Evolutionary conservation across 495 filamentous ascomycete species (phyloP), one percentile per base, ranked within the genome.

Genomic region (Polyplosphaeria fusca): DNA sequence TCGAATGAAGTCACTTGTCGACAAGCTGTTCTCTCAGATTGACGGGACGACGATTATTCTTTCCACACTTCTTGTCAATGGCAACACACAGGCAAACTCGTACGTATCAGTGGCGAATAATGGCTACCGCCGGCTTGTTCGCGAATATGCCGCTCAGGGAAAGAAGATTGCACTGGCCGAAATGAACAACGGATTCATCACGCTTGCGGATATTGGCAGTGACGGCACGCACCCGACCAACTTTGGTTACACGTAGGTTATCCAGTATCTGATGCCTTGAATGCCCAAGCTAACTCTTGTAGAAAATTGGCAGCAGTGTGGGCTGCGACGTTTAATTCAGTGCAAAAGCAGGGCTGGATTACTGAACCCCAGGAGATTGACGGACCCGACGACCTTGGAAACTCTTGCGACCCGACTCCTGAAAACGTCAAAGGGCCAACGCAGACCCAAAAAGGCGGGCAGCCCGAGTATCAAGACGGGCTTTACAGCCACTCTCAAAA

Each of bases 1-100:
- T 61, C 76, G 74, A 22, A 82, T 85, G 71, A 85, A 85, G 71
- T 82, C 84, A 18, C 73, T 80, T 30, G 85, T 85, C 79, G 73
- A 79, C 58, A 75, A 72, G 27, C 66, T 85, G n/a, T 73, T 74
- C 4, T 63, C 9, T 20, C 9, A 42, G 5, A 13, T 20, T 19
- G 39, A 12, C 9, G 39, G 39, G 5, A 20, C 19, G 9, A 42
- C 39, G 5, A 20, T 42, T 11, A 9, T 42, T 42, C 39, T 42
- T 9, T 12, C 39, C 5, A 42, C 39, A 5, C 39, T 42, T 20
- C 39, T 20, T 5, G 9, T 18, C 20, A 42, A 12, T 5, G 39
- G 39, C 20, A 35, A 35, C 30, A 14, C 7, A 7, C 9, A 19
- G 9, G 11, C 5, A 5, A 42, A 11, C 39, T 11, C 5, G 5